These are phyloP conservation scores for California macrophylla DNA, from an alignment of 441 rosid species.

Conservation along the genomic window DNA sequence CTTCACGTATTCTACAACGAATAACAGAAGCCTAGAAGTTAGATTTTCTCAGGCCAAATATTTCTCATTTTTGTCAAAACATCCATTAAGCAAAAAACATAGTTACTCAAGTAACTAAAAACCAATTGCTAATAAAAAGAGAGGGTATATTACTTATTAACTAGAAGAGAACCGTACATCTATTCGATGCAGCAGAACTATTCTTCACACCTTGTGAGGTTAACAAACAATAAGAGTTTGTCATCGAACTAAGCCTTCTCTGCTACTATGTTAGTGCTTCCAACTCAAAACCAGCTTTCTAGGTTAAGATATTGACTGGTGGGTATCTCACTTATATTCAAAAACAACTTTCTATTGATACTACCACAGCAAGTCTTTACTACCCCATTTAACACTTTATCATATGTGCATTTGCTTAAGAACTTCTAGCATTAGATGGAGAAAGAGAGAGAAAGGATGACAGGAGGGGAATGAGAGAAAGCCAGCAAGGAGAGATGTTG, in stretches of 20 bases:
- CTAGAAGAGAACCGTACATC: background rate
- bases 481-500: background rate
- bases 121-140: background rate
- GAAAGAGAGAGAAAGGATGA: background rate
- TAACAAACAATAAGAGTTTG: too few species aligned
- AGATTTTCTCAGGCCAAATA: background rate
- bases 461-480: background rate
- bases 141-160: background rate
- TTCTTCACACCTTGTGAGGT: background rate
- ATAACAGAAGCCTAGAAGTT: constrained; percentile 13
- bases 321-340: background rate
- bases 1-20: constrained; percentile 54
- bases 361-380: background rate
- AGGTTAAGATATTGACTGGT: background rate
- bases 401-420: background rate
- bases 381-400: background rate
- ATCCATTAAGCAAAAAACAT: background rate
- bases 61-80: background rate
- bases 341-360: background rate
- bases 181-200: background rate
- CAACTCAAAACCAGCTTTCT: background rate
- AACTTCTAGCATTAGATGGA: background rate
- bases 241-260: background rate
- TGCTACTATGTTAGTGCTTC: background rate
- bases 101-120: background rate